These are phyloP conservation scores for Globisporangium nodosum DNA, from an alignment of 352 stramenopile species.

Conservation along the genomic window DNA sequence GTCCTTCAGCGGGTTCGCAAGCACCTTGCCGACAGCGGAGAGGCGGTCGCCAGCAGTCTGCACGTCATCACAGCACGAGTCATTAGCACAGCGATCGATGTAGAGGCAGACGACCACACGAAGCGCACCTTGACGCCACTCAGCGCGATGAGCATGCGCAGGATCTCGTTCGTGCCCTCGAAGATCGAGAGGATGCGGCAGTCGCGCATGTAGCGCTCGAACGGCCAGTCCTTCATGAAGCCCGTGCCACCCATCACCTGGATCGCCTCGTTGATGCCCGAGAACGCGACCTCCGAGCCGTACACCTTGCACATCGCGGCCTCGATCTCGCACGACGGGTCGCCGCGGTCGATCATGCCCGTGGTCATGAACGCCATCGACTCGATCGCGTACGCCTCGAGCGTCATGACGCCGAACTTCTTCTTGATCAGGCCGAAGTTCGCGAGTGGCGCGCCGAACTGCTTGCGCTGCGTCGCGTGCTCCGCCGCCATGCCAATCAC, in stretches of 20 bases:
- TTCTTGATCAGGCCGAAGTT: slow-evolving; percentile 86
- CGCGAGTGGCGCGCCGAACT: slow-evolving; percentile 70
- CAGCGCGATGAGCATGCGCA: slow-evolving; percentile 90
- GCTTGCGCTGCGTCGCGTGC: slow-evolving; percentile 74
- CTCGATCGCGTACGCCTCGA: slow-evolving; percentile 83
- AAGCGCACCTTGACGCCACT: slow-evolving; percentile 60
- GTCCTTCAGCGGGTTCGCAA: slow-evolving; percentile 82
- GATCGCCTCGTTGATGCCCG: slow-evolving; percentile 85
- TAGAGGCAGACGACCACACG: neutral
- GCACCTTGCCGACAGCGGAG: slow-evolving; percentile 64
- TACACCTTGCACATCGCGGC: slow-evolving; percentile 89
- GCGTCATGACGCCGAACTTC: slow-evolving; percentile 80
- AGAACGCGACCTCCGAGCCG: slow-evolving; percentile 77
- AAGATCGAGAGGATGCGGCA: slow-evolving; percentile 90
- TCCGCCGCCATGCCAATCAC: slow-evolving; percentile 61
- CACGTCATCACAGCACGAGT: slow-evolving; percentile 6
- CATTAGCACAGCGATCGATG: neutral
- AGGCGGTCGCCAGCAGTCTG: slow-evolving; percentile 79
- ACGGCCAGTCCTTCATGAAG: slow-evolving; percentile 91
- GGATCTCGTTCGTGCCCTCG: slow-evolving; percentile 90
- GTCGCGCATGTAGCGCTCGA: slow-evolving; percentile 90
- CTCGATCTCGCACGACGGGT: slow-evolving; percentile 84
- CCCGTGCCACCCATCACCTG: slow-evolving; percentile 86
- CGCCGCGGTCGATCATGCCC: slow-evolving; percentile 83
- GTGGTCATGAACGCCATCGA: slow-evolving; percentile 89